Conservation (phyloP, 106 monocot species). For the Hemerocallis citrina region DNA sequence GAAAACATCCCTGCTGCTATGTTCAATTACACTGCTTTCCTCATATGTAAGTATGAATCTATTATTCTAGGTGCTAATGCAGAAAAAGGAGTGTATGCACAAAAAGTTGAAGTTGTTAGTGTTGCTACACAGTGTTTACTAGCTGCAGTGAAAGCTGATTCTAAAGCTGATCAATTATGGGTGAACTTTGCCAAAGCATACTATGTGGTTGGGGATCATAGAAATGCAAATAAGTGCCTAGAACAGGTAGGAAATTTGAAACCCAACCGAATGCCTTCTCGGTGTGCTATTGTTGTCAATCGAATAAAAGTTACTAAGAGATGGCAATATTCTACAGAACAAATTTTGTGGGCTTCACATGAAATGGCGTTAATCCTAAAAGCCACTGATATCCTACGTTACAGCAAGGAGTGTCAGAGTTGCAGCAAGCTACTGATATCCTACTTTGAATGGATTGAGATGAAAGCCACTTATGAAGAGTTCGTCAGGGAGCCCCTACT, state of each 20-base stretch:
- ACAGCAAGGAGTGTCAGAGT: too few species aligned
- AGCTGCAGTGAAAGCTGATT: slow-evolving; percentile 63
- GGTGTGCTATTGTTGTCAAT: slow-evolving; percentile 75
- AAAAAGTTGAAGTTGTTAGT: slow-evolving; percentile 55
- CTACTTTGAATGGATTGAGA: too few species aligned
- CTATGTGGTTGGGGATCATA: slow-evolving; percentile 50
- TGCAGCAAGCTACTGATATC: too few species aligned
- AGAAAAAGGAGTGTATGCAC: slow-evolving; percentile 29
- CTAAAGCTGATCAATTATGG: slow-evolving; percentile 66
- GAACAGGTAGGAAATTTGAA: slow-evolving; percentile 90
- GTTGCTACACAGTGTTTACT: slow-evolving; percentile 77
- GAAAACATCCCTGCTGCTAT: too few species aligned
- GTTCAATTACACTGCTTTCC: too few species aligned
- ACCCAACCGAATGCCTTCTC: slow-evolving; percentile 68
- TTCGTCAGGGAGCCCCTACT: too few species aligned
- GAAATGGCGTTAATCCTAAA: slow-evolving; percentile 87
- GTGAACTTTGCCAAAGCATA: slow-evolving; percentile 86
- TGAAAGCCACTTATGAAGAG: too few species aligned
- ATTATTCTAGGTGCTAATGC: slow-evolving; percentile 70
- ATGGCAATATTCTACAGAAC: slow-evolving; percentile 57
- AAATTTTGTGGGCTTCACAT: slow-evolving; percentile 84
- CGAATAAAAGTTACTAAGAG: slow-evolving; percentile 87
- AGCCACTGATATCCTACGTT: too few species aligned
- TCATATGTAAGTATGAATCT: too few species aligned
- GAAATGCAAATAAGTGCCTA: slow-evolving; percentile 64